Conservation (phyloP, 2,329 filamentous ascomycete genomes). For the Colletotrichum sp. region DNA sequence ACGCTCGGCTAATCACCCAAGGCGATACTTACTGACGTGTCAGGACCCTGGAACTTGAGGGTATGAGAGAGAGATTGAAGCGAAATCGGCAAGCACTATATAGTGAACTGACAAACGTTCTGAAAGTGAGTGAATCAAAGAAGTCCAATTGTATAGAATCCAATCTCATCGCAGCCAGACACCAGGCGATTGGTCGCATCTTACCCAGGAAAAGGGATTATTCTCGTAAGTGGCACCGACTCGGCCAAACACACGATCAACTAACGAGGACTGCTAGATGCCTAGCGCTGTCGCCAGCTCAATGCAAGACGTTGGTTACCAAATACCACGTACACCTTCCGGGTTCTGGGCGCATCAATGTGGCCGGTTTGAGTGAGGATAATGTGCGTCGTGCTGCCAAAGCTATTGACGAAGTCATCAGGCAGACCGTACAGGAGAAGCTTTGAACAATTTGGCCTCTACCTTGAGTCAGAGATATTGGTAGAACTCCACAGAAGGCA, state of each 20-base stretch:
- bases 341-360: neutral
- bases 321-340: constrained; percentile 1
- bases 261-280: neutral
- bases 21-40: neutral
- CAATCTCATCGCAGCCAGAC: neutral
- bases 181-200: constrained; percentile 7
- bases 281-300: neutral
- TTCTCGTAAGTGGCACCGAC: neutral
- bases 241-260: neutral
- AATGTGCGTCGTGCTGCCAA: neutral
- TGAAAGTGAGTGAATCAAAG: neutral
- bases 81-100: neutral
- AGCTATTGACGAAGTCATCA: neutral
- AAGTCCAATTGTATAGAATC: neutral
- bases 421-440: neutral
- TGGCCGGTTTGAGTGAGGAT: neutral
- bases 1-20: neutral
- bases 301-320: neutral
- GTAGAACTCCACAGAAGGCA: neutral
- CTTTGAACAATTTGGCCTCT: neutral
- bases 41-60: neutral
- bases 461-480: neutral
- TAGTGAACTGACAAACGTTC: neutral
- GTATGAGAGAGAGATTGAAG: neutral
- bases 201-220: neutral